Evolutionary conservation across 176 grass and related monocot genomes (phyloP).

Genomic region (Secale cereale): DNA sequence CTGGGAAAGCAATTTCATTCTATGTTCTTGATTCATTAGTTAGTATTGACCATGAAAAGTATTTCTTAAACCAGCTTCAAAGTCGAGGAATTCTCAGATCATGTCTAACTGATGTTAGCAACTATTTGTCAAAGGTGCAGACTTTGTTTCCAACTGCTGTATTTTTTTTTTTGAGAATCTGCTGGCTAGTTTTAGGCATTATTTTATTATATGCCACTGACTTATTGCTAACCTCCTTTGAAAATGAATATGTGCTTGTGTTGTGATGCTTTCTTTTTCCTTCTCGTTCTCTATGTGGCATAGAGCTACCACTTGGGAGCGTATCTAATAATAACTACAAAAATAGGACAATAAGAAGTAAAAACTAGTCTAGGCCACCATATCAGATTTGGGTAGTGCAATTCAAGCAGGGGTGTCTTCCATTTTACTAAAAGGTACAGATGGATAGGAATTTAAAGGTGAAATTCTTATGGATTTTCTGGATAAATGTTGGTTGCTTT

Average conservation of each 20-base stretch:
- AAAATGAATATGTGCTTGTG: not conserved
- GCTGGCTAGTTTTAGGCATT: constrained; percentile 1
- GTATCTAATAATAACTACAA: not conserved
- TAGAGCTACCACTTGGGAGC: not conserved
- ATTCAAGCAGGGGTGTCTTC: not conserved
- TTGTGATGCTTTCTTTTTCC: not conserved
- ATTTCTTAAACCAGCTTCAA: constrained; percentile 94
- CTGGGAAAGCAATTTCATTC: constrained; percentile 85
- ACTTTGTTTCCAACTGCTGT: constrained; percentile 8
- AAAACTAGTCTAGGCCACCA: not conserved
- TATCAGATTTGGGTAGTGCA: not conserved
- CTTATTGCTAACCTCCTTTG: not conserved
- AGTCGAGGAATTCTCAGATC: constrained; percentile 85
- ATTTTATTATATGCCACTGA: not conserved
- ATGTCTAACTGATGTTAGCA: constrained; percentile 76
- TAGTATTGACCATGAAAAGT: constrained; percentile 83
- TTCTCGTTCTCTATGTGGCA: not conserved
- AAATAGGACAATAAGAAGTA: constrained; percentile 12
- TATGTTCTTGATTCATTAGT: constrained; percentile 89
- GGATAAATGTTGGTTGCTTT: not conserved
- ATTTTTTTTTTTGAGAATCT: not conserved
- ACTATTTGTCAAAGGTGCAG: constrained; percentile 76
- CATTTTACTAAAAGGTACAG: not conserved
- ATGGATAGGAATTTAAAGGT: not conserved
- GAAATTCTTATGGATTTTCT: constrained; percentile 3